Evolutionary conservation across 2,329 filamentous ascomycete species (phyloP).

Genomic region (Malbranchea zuffiana): DNA sequence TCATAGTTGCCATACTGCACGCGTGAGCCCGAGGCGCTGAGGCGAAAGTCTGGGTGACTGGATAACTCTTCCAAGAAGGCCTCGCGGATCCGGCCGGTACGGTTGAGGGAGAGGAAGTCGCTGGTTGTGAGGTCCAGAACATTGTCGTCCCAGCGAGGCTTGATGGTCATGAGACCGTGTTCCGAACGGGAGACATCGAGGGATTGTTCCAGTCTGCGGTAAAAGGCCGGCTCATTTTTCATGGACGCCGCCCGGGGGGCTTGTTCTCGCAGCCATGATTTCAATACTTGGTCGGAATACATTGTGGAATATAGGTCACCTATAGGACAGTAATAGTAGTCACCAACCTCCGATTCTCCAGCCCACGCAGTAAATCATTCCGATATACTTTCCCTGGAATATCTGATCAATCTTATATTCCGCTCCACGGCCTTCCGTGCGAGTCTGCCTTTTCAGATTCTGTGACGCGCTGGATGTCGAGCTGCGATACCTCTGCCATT

Average conservation of each 20-base stretch:
- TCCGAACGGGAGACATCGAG: not conserved
- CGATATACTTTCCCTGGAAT: no score
- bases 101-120: not conserved
- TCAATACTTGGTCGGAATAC: no score
- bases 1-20: slow-evolving; percentile 46
- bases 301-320: no score
- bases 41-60: slow-evolving; percentile 21
- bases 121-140: slow-evolving; percentile 5
- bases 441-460: no score
- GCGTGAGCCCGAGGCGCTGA: slow-evolving; percentile 43
- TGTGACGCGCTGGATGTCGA: no score
- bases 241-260: not conserved
- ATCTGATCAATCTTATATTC: no score
- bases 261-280: slow-evolving; percentile 1
- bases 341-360: no score
- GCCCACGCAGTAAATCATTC: no score
- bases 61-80: slow-evolving; percentile 35
- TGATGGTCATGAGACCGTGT: not conserved
- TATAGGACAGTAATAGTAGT: no score
- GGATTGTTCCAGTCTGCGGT: slow-evolving; percentile 1
- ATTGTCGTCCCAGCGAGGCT: not conserved
- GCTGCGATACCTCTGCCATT: no score
- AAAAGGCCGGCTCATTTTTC: slow-evolving; percentile 1
- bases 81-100: slow-evolving; percentile 25
- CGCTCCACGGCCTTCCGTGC: no score